A percentile compares a stretch with the other conserved stretches of the same genome.
Evolutionary conservation across 2,329 filamentous ascomycete genomes (phyloP).

Genomic region (Dothidotthia symphoricarpi): DNA sequence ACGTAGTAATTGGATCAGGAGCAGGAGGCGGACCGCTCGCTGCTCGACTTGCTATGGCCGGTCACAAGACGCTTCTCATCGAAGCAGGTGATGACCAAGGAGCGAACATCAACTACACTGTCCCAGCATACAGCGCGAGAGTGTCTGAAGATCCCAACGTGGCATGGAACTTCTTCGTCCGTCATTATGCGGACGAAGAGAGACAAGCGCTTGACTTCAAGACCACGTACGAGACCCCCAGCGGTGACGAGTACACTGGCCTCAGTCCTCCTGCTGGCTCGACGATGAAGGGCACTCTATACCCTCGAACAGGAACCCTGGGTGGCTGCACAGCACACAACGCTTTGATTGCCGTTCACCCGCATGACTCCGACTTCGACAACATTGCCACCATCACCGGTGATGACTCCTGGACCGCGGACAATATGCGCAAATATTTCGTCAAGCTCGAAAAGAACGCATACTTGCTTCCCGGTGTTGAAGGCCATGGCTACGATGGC

Average conservation of each 20-base stretch:
- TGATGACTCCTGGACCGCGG: conserved; percentile 57
- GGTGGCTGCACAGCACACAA: conserved; percentile 64
- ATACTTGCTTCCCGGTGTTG: conserved; percentile 47
- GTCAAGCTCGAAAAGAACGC: conserved; percentile 55
- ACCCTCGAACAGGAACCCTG: conserved; percentile 57
- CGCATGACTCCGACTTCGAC: conserved; percentile 60
- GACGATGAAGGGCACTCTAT: conserved; percentile 54
- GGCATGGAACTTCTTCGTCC: conserved; percentile 64
- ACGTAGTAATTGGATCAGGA: conserved; percentile 59
- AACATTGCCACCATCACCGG: conserved; percentile 59
- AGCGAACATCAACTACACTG: conserved; percentile 51
- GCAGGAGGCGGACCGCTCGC: conserved; percentile 40
- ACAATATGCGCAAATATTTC: conserved; percentile 61
- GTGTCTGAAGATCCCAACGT: conserved; percentile 57
- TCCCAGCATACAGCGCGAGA: conserved; percentile 55
- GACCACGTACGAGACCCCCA: conserved; percentile 53
- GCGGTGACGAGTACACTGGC: conserved; percentile 48
- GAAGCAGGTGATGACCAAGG: conserved; percentile 61
- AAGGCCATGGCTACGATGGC: conserved; percentile 58
- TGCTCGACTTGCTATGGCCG: conserved; percentile 58
- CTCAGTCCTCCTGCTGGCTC: conserved; percentile 54
- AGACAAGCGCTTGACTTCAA: conserved; percentile 59
- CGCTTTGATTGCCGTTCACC: conserved; percentile 59
- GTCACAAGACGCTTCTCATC: conserved; percentile 60
- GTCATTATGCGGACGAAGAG: conserved; percentile 57